Evolutionary conservation across 2,329 filamentous ascomycete genomes (phyloP).

Genomic region (Pseudomassariella vexata): DNA sequence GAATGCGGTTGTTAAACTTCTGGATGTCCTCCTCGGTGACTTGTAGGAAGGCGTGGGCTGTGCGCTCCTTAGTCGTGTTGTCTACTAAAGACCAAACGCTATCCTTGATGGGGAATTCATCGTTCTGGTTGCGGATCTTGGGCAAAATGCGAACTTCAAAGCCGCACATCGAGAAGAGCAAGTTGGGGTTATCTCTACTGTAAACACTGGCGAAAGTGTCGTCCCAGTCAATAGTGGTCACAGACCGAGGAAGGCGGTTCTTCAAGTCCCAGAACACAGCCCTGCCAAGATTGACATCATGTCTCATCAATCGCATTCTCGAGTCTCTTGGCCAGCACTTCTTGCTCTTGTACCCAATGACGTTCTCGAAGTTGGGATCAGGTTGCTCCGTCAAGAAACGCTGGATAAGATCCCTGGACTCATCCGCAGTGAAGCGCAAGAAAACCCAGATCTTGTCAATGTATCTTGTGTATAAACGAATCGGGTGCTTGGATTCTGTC

Average conservation of each 20-base stretch:
- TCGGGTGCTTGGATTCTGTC: slow-evolving; percentile 89
- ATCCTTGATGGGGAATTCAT: slow-evolving; percentile 96
- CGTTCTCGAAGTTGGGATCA: slow-evolving; percentile 98
- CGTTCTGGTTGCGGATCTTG: slow-evolving; percentile 90
- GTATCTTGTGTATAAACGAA: slow-evolving; percentile 94
- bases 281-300: slow-evolving; percentile 94
- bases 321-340: slow-evolving; percentile 99
- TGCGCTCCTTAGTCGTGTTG: slow-evolving; percentile 93
- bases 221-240: slow-evolving; percentile 98
- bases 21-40: slow-evolving; percentile 97
- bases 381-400: slow-evolving; percentile 97
- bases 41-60: slow-evolving; percentile 93
- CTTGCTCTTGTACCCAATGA: slow-evolving; percentile 98
- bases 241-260: slow-evolving; percentile 87
- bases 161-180: slow-evolving; percentile 95
- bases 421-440: slow-evolving; percentile 86
- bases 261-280: slow-evolving; percentile 99
- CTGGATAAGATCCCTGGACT: slow-evolving; percentile 93
- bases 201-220: slow-evolving; percentile 98
- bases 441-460: slow-evolving; percentile 99
- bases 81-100: slow-evolving; percentile 97
- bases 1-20: slow-evolving; percentile 98
- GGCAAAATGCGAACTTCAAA: slow-evolving; percentile 96
- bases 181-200: slow-evolving; percentile 93
- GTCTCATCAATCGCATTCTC: slow-evolving; percentile 95